Evolutionary conservation across 108 stramenopile genomes (phyloP).

Genomic region (Parietichytrium sp.): DNA sequence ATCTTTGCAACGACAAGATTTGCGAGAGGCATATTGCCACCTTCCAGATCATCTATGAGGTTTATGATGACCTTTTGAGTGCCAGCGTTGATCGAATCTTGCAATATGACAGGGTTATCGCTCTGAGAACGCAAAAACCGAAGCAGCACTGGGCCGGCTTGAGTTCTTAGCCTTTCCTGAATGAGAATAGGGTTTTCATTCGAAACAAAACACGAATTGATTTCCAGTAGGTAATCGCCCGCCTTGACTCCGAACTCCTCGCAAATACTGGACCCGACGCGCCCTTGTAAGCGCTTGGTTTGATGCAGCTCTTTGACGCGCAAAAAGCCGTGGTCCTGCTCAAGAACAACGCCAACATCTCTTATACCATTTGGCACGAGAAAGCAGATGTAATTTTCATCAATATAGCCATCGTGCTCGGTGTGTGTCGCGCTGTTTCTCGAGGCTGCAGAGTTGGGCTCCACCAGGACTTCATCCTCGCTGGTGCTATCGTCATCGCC

Average conservation of each 20-base stretch:
- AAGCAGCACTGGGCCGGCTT: background rate
- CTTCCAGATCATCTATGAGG: conserved; percentile 11
- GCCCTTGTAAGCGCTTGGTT: too few species aligned
- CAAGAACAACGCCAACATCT: background rate
- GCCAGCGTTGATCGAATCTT: background rate
- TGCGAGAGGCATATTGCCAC: conserved; percentile 5
- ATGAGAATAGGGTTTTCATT: conserved; percentile 2
- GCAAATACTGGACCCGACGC: background rate
- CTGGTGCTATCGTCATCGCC: background rate
- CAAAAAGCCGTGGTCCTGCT: conserved; percentile 21
- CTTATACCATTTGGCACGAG: background rate
- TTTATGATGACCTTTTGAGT: conserved; percentile 37
- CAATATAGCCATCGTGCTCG: background rate
- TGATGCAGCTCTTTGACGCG: background rate
- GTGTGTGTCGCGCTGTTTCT: background rate
- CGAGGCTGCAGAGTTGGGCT: background rate
- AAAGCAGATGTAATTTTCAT: background rate
- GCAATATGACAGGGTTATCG: conserved; percentile 17
- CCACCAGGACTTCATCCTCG: background rate
- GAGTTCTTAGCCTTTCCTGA: background rate
- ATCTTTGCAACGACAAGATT: conserved; percentile 24
- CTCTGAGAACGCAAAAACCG: background rate
- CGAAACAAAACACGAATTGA: background rate
- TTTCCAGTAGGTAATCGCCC: background rate
- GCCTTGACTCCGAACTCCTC: background rate